Conservation (phyloP, 371 early-diverging fungal species). For the Mortierella sp. region DNA sequence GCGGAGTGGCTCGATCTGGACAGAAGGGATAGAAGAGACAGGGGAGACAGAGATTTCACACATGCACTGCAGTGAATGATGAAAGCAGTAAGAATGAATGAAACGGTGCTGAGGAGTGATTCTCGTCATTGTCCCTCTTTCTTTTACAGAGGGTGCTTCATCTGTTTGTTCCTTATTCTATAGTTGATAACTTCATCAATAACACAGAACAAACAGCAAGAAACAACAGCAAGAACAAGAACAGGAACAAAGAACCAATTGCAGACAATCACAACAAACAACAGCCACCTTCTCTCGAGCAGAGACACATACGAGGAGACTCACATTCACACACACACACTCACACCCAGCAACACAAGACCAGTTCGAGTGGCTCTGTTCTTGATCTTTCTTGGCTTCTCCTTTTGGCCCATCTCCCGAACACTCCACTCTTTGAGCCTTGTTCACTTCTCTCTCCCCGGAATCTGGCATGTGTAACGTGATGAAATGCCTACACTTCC, state of each 20-base stretch:
- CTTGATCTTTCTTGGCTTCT: neutral
- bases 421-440: neutral
- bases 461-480: too few species aligned
- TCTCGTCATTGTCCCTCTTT: neutral
- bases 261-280: neutral
- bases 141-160: neutral
- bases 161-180: neutral
- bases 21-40: too few species aligned
- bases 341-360: neutral
- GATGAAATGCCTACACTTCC: too few species aligned
- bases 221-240: neutral
- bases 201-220: neutral
- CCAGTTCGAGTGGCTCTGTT: neutral
- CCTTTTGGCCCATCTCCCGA: neutral
- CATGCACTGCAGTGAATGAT: neutral
- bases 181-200: neutral
- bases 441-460: neutral
- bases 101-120: neutral
- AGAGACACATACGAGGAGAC: too few species aligned
- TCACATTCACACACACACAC: neutral
- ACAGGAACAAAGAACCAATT: too few species aligned
- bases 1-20: neutral
- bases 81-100: too few species aligned
- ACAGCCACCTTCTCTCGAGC: too few species aligned
- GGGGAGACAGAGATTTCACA: neutral